These are phyloP conservation scores for Nitzschia sp. DNA, from an alignment of 108 stramenopile genomes.

Conservation along the genomic window DNA sequence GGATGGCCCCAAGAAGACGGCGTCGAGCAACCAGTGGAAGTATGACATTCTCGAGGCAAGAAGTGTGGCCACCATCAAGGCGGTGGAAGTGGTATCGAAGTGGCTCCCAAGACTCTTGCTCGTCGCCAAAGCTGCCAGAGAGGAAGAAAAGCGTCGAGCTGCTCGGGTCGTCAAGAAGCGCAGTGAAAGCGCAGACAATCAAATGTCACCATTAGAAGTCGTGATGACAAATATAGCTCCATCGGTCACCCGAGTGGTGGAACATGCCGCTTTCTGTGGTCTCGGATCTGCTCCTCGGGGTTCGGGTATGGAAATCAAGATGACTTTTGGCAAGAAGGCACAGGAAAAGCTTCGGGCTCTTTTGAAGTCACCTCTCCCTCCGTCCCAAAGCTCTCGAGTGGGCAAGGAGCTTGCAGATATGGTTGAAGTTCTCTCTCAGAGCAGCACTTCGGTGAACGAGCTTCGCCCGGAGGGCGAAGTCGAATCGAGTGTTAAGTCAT, in stretches of 20 bases:
- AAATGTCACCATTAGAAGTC: slow-evolving; percentile 68
- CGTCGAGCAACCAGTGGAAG: slow-evolving; percentile 81
- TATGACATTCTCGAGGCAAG: slow-evolving; percentile 83
- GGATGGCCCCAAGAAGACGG: slow-evolving; percentile 16
- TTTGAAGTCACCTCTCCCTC: slow-evolving; percentile 74
- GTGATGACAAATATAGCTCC: slow-evolving; percentile 68
- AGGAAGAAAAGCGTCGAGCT: slow-evolving; percentile 83
- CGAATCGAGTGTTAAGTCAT: slow-evolving; percentile 28
- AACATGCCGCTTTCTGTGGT: slow-evolving; percentile 83
- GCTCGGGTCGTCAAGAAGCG: slow-evolving; percentile 48
- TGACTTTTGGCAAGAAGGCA: slow-evolving; percentile 76
- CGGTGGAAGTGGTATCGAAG: slow-evolving; percentile 63
- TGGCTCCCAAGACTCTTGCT: slow-evolving; percentile 82
- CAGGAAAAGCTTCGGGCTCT: slow-evolving; percentile 70
- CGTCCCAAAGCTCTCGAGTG: slow-evolving; percentile 76
- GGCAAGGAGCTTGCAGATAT: slow-evolving; percentile 81
- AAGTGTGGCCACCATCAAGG: slow-evolving; percentile 69
- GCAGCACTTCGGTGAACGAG: slow-evolving; percentile 40
- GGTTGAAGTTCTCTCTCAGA: slow-evolving; percentile 63
- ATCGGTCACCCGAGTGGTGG: slow-evolving; percentile 61
- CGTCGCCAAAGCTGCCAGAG: slow-evolving; percentile 75
- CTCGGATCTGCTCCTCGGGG: slow-evolving; percentile 67
- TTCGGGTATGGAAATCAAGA: slow-evolving; percentile 63
- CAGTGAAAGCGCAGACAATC: slow-evolving; percentile 1
- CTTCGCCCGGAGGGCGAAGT: slow-evolving; percentile 42